These are phyloP conservation scores for Penicillium olsonii DNA, from an alignment of 2,329 filamentous ascomycete genomes.

Conservation along the genomic window DNA sequence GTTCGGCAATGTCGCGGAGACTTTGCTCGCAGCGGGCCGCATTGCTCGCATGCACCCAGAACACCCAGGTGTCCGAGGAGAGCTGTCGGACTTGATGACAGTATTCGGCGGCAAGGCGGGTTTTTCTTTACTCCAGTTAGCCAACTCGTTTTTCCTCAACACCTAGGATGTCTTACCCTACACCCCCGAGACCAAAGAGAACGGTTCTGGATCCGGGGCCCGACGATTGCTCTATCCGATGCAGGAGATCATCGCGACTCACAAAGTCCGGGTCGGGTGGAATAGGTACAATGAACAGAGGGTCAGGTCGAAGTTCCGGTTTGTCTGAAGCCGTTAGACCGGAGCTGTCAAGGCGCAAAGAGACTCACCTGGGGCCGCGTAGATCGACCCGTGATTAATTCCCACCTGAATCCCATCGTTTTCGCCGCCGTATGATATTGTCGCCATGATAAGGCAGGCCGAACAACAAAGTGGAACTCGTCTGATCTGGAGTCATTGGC, in stretches of 20 bases:
- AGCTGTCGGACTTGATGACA: not conserved
- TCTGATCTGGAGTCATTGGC: no score
- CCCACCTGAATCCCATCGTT: conserved; percentile 4
- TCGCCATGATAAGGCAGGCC: no score
- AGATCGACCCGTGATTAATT: not conserved
- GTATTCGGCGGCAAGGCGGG: conserved; percentile 1
- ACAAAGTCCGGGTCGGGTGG: conserved; percentile 23
- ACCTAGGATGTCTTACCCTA: conserved; percentile 10
- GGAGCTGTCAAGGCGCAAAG: no score
- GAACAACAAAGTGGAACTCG: no score
- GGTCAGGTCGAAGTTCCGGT: not conserved
- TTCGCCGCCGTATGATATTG: not conserved
- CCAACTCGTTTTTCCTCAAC: not conserved
- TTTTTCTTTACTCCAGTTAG: not conserved
- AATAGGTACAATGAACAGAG: not conserved
- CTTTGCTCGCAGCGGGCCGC: conserved; percentile 35
- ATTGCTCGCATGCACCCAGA: conserved; percentile 42
- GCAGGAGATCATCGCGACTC: conserved; percentile 16
- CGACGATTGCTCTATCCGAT: conserved; percentile 25
- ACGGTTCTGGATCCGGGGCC: conserved; percentile 11
- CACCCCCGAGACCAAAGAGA: conserved; percentile 21
- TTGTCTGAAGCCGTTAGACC: no score
- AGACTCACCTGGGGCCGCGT: conserved; percentile 3
- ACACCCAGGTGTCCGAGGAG: conserved; percentile 12
- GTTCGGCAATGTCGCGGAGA: conserved; percentile 35